A percentile compares a stretch with the other conserved stretches of the same genome.
These are phyloP conservation scores for Capsella bursapastoris DNA, from an alignment of 345 rosid genomes.

Conservation along the genomic window DNA sequence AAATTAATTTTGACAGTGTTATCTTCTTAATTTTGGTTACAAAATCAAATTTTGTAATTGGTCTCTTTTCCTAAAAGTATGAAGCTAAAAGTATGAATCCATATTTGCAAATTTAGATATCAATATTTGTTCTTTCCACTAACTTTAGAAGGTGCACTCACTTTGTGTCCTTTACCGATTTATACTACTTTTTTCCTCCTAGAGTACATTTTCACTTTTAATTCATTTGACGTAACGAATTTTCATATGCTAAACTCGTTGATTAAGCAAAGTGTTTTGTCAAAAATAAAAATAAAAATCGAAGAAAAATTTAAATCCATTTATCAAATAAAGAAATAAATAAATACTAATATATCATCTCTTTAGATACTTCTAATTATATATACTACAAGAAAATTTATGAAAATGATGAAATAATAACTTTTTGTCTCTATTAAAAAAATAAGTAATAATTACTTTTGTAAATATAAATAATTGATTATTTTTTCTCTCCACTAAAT, in stretches of 20 bases:
- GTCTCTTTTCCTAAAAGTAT: not conserved
- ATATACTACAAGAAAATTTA: not conserved
- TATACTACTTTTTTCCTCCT: conserved; percentile 6
- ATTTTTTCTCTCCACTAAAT: not conserved
- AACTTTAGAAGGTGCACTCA: not conserved
- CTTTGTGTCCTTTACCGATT: not conserved
- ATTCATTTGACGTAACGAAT: not conserved
- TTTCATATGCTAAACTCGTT: not conserved
- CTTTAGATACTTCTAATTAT: not conserved
- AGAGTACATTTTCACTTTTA: not conserved
- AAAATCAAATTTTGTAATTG: conserved; percentile 5
- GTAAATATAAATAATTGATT: not conserved
- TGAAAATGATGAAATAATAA: too few relatives aligned
- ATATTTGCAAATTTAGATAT: not conserved
- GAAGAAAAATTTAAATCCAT: not conserved
- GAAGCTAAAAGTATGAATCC: not conserved
- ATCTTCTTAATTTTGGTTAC: not conserved
- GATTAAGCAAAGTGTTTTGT: not conserved
- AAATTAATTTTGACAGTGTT: not conserved
- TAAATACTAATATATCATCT: not conserved
- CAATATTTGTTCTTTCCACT: conserved; percentile 3
- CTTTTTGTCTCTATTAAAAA: too few relatives aligned
- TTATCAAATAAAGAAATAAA: not conserved
- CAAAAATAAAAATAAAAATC: not conserved
- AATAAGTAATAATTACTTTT: not conserved